phyloP scores from a whole-genome alignment of 805 yeast species.

The Crinitomyces ghanaensis region DNA sequence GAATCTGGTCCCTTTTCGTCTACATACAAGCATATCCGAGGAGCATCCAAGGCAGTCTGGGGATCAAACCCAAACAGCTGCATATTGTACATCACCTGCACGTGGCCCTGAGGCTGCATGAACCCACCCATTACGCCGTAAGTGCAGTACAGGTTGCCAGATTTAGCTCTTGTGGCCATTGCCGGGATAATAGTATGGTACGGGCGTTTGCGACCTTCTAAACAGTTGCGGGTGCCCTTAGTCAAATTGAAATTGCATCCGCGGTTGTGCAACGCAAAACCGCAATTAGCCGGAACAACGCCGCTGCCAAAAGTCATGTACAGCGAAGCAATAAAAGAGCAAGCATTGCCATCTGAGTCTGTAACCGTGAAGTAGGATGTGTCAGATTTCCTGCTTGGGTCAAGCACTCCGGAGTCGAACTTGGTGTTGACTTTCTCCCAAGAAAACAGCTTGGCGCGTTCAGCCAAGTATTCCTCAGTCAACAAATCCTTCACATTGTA shows the following conservation, averaged over 20 bases:
- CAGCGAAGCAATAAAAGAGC: conserved; percentile 69
- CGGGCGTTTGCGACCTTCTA: conserved; percentile 61
- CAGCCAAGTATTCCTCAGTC: conserved; percentile 36
- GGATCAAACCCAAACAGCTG: conserved; percentile 51
- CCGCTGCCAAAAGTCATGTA: conserved; percentile 61
- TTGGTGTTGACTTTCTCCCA: conserved; percentile 30
- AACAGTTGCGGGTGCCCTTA: conserved; percentile 43
- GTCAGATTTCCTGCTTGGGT: conserved; percentile 48
- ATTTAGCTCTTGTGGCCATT: conserved; percentile 45
- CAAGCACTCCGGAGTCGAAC: conserved; percentile 38
- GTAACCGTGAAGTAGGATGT: conserved; percentile 59
- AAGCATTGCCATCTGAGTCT: conserved; percentile 64
- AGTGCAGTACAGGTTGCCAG: conserved; percentile 44
- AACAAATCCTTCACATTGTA: conserved; percentile 34
- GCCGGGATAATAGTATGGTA: conserved; percentile 82
- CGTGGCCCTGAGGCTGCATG: conserved; percentile 79
- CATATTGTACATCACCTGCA: conserved; percentile 63
- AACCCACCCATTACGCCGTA: conserved; percentile 82
- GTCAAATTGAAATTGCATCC: conserved; percentile 63
- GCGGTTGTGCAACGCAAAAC: conserved; percentile 64
- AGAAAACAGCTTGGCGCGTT: conserved; percentile 38
- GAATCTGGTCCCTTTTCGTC: conserved; percentile 39
- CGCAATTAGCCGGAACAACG: conserved; percentile 45
- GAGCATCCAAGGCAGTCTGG: conserved; percentile 66
- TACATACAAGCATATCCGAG: conserved; percentile 56